These are phyloP conservation scores for Bocquillonia castaneifolia DNA, from an alignment of 441 rosid species.

Conservation along the genomic window DNA sequence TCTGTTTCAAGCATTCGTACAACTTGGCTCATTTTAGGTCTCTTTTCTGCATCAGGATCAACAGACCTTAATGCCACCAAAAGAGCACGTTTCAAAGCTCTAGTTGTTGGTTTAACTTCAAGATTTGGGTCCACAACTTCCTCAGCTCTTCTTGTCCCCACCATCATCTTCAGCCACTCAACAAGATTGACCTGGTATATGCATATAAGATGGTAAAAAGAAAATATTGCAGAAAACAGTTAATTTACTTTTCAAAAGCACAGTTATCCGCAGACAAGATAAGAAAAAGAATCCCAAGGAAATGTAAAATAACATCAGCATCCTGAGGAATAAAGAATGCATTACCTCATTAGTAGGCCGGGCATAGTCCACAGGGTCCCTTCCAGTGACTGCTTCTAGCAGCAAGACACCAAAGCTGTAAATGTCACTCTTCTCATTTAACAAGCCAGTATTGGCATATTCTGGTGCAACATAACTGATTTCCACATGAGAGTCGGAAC, in stretches of 20 bases:
- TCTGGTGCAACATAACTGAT: constrained; percentile 94
- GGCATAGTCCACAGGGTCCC: constrained; percentile 96
- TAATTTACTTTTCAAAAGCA: not conserved
- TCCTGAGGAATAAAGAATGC: not conserved
- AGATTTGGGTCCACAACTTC: constrained; percentile 80
- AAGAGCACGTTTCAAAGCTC: constrained; percentile 75
- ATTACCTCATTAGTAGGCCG: constrained; percentile 84
- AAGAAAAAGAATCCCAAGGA: not conserved
- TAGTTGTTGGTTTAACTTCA: constrained; percentile 62
- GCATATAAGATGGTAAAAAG: constrained; percentile 1
- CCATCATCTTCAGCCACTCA: constrained; percentile 98
- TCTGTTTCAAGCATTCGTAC: constrained; percentile 88
- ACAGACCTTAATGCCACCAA: constrained; percentile 79
- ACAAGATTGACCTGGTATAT: constrained; percentile 75
- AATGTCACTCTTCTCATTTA: constrained; percentile 91
- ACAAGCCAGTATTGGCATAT: constrained; percentile 89
- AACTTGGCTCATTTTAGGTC: constrained; percentile 92
- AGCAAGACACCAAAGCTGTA: constrained; percentile 93
- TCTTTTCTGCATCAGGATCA: constrained; percentile 78
- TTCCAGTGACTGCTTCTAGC: constrained; percentile 86
- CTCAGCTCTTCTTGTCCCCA: constrained; percentile 79
- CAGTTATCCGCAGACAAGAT: not conserved
- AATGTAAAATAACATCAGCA: not conserved
- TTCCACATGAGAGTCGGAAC: too few species aligned
- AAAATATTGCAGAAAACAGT: constrained; percentile 11